These are phyloP conservation scores for Chlamydomonas eustigma DNA, from an alignment of 139 green algal species.

Conservation along the genomic window DNA sequence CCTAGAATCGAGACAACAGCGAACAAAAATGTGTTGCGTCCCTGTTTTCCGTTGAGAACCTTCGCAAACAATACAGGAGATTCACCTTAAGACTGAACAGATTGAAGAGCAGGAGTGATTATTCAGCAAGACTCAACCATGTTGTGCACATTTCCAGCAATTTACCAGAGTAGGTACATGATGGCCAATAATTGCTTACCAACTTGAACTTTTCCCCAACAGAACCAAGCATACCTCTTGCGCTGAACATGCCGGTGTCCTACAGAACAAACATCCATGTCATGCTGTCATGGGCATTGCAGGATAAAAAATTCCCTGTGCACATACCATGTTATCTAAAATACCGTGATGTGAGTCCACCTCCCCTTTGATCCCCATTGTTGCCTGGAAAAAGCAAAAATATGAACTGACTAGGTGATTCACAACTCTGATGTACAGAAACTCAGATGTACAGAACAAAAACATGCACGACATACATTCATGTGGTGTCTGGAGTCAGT, in stretches of 20 bases:
- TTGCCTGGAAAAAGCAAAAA: slow-evolving; percentile 42
- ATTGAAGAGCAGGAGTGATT: not conserved
- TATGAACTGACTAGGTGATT: too few species aligned
- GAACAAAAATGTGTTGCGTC: slow-evolving; percentile 32
- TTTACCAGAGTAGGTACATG: too few species aligned
- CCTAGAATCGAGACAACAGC: not conserved
- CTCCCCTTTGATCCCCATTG: slow-evolving; percentile 57
- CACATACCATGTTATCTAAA: slow-evolving; percentile 64
- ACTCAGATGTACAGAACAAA: not conserved
- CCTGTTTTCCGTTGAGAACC: slow-evolving; percentile 43
- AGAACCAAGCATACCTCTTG: slow-evolving; percentile 40
- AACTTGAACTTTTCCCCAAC: slow-evolving; percentile 58
- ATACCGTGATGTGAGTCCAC: slow-evolving; percentile 54
- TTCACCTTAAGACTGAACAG: not conserved
- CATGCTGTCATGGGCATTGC: not conserved
- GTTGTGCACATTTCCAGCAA: too few species aligned
- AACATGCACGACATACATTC: not conserved
- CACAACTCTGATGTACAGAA: too few species aligned
- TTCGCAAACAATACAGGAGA: not conserved
- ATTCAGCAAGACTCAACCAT: too few species aligned
- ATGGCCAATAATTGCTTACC: slow-evolving; percentile 38
- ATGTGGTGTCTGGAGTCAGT: not conserved
- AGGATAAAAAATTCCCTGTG: not conserved
- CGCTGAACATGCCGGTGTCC: slow-evolving; percentile 35
- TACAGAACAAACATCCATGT: not conserved